phyloP scores from a whole-genome alignment of 164 flowering plant genomes.

The Vitis rupestris region DNA sequence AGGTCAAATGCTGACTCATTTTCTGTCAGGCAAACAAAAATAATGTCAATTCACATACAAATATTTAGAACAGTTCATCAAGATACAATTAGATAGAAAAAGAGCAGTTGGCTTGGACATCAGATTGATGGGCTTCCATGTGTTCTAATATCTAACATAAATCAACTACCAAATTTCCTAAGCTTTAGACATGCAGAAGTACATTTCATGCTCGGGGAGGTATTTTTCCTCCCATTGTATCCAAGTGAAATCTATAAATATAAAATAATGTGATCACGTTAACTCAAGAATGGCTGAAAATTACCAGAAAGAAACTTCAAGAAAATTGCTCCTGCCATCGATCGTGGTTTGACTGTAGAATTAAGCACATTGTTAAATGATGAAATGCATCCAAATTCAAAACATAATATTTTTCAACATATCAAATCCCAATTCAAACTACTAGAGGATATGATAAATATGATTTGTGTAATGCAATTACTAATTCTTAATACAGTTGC shows the following conservation, averaged over 20 bases:
- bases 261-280: not conserved
- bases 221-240: not conserved
- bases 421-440: not conserved
- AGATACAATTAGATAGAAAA: not conserved
- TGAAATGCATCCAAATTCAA: not conserved
- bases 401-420: not conserved
- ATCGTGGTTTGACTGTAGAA: slow-evolving; percentile 70
- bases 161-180: not conserved
- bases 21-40: slow-evolving; percentile 37
- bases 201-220: not conserved
- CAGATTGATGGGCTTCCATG: not conserved
- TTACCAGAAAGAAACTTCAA: slow-evolving; percentile 84
- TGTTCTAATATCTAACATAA: too few relatives aligned
- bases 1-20: slow-evolving; percentile 84
- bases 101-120: not conserved
- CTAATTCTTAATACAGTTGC: too few relatives aligned
- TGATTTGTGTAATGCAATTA: too few relatives aligned
- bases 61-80: not conserved
- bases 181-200: not conserved
- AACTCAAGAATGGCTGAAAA: not conserved
- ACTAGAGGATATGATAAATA: too few relatives aligned
- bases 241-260: not conserved
- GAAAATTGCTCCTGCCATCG: slow-evolving; percentile 70
- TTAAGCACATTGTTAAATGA: slow-evolving; percentile 4
- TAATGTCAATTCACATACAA: not conserved